Base-by-base conservation (phyloP, 2,329 filamentous ascomycete species). In the Cercospora janseana region DNA sequence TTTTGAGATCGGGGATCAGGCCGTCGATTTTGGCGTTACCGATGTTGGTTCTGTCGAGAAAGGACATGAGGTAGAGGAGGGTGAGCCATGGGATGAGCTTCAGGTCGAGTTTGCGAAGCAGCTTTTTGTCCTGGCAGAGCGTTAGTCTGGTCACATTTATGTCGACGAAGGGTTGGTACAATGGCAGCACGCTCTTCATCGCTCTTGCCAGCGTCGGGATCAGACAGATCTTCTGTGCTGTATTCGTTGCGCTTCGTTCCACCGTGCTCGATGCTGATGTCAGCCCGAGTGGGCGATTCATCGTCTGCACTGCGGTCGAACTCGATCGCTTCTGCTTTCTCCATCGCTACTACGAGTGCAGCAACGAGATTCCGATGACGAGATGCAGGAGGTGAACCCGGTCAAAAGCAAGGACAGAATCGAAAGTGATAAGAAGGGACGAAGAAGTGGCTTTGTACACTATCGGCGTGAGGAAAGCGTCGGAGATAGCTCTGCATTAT, bases 31-130 rank as follows among this genome's bases (percentile, higher is more conserved):
- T 80, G 6, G 79, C 88, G 70, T 76, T 93, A 42, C 87, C 87
- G 52, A 91, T 87, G 61, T 93, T 92, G 20, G 88, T 90, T 10
- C 85, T 62, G 50, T 75, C 71, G 18, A 90, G 76, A 66, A 89
- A 90, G 53, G 83, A 85, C 45, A 88, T 76, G 1, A 91, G 75
- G 61, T 90, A 90, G 26, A 90, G 75, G 40, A 88, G 73, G 51
- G 81, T 85, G 9, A 88, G 79, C 75, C 81, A 85, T 28, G 82
- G 83, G 34, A 85, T 82, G 1, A 85, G 70, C 46, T 74, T 73
- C 16, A 77, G 59, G 61, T 86, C 83, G 15, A 86, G 72, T 64
- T 80, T 85, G 63, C 81, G 75, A 7, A 86, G 62, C 2, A 86
- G 70, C 60, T 77, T 79, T 53, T 76, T 77, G 58, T 86, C 83